Base-by-base conservation (phyloP, 2,329 filamentous ascomycete species). In the Phialophora verrucosa region DNA sequence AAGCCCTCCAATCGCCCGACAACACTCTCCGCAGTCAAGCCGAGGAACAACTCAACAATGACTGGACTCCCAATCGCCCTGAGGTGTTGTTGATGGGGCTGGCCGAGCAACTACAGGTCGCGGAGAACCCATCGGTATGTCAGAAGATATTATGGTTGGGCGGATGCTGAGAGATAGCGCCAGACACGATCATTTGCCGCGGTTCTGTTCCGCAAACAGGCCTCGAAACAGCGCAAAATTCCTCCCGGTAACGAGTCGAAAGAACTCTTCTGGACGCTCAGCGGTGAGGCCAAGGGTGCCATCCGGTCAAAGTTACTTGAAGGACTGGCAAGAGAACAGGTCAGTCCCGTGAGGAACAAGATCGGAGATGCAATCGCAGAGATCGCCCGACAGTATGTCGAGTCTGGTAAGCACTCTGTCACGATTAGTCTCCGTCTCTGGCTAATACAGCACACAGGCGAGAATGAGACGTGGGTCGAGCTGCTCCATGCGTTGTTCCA, bases 321-420 rank as follows among this genome's bases (percentile, higher is more conserved):
- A 75, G 88, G 88, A 60, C 83, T 97, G 61, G 87, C 87, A 65
- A 84, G 83, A 68, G 95, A 98, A 81, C 82, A 86, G 25, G 87
- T 91, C 69, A 86, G 88, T 68, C 83, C 87, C 47, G 91, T 97
- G 55, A 87, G 95, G 74, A 95, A 97, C 82, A 99, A 99, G 80
- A 91, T 98, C 76, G 95, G 93, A 73, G 95, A 99, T 80, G 93
- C 94, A n/a, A 91, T 98, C 69, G 95, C 95, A 27, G 95, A 99
- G 80, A 85, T 99, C 67, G 95, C 94, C 53, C 88, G 95, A 75
- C 93, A 99, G 81, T 97, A 97, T 80, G 91, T 91, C 53, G 95
- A 98, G 74, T 92, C 91, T 75, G 90, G 92, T 96, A 84, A 78
- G 89, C 44, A 20, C 14, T 44, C 38, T 29, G 20, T 23, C 32